Evolutionary conservation across 2,329 filamentous ascomycete species (phyloP), one percentile per base, ranked within the genome.

Genomic region (Exophiala mesophila): DNA sequence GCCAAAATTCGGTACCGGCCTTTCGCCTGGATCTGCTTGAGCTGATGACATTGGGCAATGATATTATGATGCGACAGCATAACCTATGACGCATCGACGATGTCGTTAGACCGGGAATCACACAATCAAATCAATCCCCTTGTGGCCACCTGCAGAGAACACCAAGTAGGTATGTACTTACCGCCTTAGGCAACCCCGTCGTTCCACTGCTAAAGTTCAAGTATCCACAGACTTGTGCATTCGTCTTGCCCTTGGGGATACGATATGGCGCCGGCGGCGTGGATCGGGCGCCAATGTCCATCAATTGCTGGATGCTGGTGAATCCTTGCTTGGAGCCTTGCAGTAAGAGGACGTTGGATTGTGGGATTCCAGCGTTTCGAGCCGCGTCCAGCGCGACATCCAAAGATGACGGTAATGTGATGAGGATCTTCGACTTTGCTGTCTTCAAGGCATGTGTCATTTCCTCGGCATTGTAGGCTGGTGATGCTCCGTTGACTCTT

Each of bases 111-210:
- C 13, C 13, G 17, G 8, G 8, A 28, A 28, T n/a, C 8, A 5
- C 33, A 17, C 33, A 9, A 7, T 17, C 33, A n/a, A n/a, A n/a
- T n/a, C n/a, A n/a, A n/a, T n/a, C n/a, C n/a, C n/a, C n/a, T n/a
- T n/a, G n/a, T n/a, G n/a, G n/a, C n/a, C n/a, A 16, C 26, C 6
- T 29, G 8, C 12, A 26, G 15, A 40, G 33, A 20, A 17, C 9
- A 15, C 26, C 5, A n/a, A n/a, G n/a, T n/a, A n/a, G n/a, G n/a
- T 6, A n/a, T 13, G 17, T 29, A 52, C 49, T 35, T 23, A 92
- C 87, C 8, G 87, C 88, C 61, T 94, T 94, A 5, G 87, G 85
- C 6, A 88, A 72, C 7, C 88, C 87, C 0, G 88, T 94, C 1
- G 84, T 89, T 8, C 86, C 67, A 35, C 62, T 65, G 50, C 79